These are phyloP conservation scores for Sicyos baderoa DNA, from an alignment of 306 rosid species.

Conservation along the genomic window DNA sequence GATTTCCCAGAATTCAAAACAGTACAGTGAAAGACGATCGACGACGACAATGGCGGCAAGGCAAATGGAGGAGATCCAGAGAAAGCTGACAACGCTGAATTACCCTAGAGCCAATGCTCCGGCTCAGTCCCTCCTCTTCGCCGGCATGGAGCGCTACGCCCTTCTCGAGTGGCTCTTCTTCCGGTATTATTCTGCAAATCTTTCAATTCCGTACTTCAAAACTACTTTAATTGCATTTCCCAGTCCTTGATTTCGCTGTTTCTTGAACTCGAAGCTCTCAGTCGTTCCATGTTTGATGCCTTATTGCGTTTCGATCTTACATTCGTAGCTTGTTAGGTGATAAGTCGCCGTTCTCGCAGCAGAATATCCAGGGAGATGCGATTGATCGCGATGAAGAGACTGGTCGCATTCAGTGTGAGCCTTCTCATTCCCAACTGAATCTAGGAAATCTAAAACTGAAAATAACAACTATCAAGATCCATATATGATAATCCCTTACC, in stretches of 20 bases:
- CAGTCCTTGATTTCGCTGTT: background rate
- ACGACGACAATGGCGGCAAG: conserved; percentile 56
- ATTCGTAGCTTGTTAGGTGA: conserved; percentile 63
- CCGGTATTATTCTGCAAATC: conserved; percentile 30
- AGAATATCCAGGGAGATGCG: conserved; percentile 66
- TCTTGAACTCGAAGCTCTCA: background rate
- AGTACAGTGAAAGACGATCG: background rate
- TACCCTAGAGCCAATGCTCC: conserved; percentile 86
- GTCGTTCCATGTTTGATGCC: background rate
- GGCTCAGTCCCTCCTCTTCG: conserved; percentile 85
- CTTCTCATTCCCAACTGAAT: background rate
- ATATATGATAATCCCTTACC: no score
- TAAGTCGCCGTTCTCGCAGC: conserved; percentile 83
- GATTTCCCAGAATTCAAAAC: background rate
- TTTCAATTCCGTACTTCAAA: background rate
- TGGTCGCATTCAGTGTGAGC: conserved; percentile 69
- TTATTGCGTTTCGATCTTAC: conserved; percentile 2
- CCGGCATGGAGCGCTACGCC: conserved; percentile 96
- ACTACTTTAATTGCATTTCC: background rate
- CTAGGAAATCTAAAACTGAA: no score
- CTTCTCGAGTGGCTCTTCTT: conserved; percentile 97
- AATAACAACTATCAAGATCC: no score
- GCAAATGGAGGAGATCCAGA: conserved; percentile 93
- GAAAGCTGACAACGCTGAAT: conserved; percentile 56
- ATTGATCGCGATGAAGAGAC: conserved; percentile 88